Base-by-base conservation (phyloP, 169 alveolate species). In the Besnoitia besnoiti region DNA sequence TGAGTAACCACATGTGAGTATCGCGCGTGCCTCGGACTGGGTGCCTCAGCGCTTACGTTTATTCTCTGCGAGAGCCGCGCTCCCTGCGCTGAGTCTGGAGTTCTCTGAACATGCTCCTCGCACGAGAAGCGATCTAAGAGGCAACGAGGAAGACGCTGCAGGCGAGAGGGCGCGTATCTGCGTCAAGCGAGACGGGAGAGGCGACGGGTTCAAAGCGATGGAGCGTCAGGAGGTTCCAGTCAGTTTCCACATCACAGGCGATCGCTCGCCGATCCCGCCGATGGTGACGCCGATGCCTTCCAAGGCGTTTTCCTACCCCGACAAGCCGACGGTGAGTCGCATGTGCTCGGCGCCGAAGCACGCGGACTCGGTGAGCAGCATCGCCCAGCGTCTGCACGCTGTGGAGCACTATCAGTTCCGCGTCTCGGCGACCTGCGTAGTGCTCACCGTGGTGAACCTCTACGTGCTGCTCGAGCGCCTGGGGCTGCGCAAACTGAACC, bases 241-340 rank as follows among this genome's bases (percentile, higher is more conserved):
- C 39, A 1, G 44, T 2, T 19, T 35, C 24, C 82, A 73, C 46
- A 73, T 73, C 12, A 19, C 39, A 19, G 82, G 82, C 39, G 82
- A 73, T n/a, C 39, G 46, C 16, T 73, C 82, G 39, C 82, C 82
- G 39, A 73, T 73, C 12, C 82, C 82, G 0, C 82, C 16, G 46
- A 73, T 73, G 82, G 2, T 73, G 24, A 73, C 82, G 16, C 82
- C 82, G 19, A 73, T 73, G 82, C 82, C 82, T n/a, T 73, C 82
- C 2, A 73, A 73, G 8, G 24, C n/a, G n/a, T 55, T 19, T n/a
- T 3, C 82, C 39, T 73, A 27, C n/a, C 19, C 82, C 10, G 82
- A 73, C 82, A 73, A 73, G n/a, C 82, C 82, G 44, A 73, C 27
- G 3, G 46, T 73, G 46, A 16, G 82, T 30, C 82, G 82, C 14